These are phyloP conservation scores for Claviceps maximensis DNA, from an alignment of 2,329 filamentous ascomycete species.

Conservation along the genomic window DNA sequence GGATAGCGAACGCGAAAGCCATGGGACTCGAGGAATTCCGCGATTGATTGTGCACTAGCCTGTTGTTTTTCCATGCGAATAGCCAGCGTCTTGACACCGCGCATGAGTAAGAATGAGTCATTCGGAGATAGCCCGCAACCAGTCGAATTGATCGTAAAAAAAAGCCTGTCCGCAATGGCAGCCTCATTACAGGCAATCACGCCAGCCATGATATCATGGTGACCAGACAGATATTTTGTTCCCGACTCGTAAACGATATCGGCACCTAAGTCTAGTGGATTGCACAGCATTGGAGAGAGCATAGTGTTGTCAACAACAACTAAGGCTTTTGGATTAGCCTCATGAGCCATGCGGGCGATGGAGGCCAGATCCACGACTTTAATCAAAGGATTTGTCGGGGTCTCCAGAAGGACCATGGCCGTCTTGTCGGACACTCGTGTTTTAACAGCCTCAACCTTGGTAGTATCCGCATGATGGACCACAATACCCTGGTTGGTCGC, in stretches of 20 bases:
- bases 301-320: slow-evolving; percentile 98
- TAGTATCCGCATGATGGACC: slow-evolving; percentile 95
- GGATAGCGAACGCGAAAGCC: slow-evolving; percentile 95
- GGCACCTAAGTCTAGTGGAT: slow-evolving; percentile 85
- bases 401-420: slow-evolving; percentile 89
- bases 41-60: slow-evolving; percentile 78
- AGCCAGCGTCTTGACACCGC: slow-evolving; percentile 89
- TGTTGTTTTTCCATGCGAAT: slow-evolving; percentile 99
- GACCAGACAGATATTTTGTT: slow-evolving; percentile 93
- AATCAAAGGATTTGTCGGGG: slow-evolving; percentile 93
- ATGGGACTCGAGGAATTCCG: slow-evolving; percentile 76
- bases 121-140: slow-evolving; percentile 91
- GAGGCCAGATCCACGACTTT: slow-evolving; percentile 88
- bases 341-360: slow-evolving; percentile 66
- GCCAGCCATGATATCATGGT: slow-evolving; percentile 98
- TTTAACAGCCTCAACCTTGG: slow-evolving; percentile 56
- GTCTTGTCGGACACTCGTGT: slow-evolving; percentile 65
- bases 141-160: slow-evolving; percentile 93
- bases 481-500: slow-evolving; percentile 80
- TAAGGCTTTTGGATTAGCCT: slow-evolving; percentile 62
- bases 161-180: slow-evolving; percentile 74
- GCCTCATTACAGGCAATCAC: slow-evolving; percentile 84
- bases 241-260: slow-evolving; percentile 97
- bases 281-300: slow-evolving; percentile 88
- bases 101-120: slow-evolving; percentile 89